phyloP scores from a whole-genome alignment of 1,139 yeast species.

The Maudiozyma humilis region DNA sequence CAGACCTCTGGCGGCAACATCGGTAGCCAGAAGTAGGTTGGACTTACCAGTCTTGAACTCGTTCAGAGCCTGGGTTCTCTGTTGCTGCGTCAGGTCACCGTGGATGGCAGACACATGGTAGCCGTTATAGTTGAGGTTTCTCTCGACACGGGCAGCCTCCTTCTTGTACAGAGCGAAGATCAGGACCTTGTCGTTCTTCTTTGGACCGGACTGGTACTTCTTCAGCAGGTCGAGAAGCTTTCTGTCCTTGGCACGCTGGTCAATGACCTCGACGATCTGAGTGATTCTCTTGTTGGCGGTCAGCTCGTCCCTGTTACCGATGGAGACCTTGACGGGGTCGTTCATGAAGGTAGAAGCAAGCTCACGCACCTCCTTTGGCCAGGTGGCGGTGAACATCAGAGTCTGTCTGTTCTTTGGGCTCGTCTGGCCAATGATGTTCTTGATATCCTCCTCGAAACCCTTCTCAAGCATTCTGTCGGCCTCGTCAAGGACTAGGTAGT shows the following conservation, averaged over 20 bases:
- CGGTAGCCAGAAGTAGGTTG: conserved; percentile 82
- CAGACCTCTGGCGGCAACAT: conserved; percentile 97
- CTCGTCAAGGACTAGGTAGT: conserved; percentile 85
- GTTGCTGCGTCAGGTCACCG: conserved; percentile 89
- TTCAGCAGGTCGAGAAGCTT: conserved; percentile 61
- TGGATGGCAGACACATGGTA: conserved; percentile 87
- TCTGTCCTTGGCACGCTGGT: conserved; percentile 74
- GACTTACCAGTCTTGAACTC: conserved; percentile 77
- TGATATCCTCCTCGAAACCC: conserved; percentile 95
- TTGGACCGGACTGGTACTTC: conserved; percentile 62
- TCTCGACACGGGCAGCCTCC: conserved; percentile 89
- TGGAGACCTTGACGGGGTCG: conserved; percentile 76
- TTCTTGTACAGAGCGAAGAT: conserved; percentile 93
- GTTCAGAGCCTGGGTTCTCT: conserved; percentile 80
- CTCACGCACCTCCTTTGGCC: conserved; percentile 96
- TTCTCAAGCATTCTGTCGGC: conserved; percentile 97
- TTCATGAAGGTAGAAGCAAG: conserved; percentile 83
- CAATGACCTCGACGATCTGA: conserved; percentile 88
- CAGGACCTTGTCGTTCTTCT: conserved; percentile 68
- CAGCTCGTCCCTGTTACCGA: conserved; percentile 90
- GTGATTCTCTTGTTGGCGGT: conserved; percentile 89
- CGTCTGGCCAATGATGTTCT: conserved; percentile 78
- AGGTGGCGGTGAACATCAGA: conserved; percentile 95
- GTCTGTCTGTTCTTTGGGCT: conserved; percentile 87
- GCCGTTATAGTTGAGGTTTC: conserved; percentile 61